Percentiles rank a stretch among this genome's conserved stretches.
Conservation (phyloP, 2,329 filamentous ascomycete species). For the Fonsecaea erecta region DNA sequence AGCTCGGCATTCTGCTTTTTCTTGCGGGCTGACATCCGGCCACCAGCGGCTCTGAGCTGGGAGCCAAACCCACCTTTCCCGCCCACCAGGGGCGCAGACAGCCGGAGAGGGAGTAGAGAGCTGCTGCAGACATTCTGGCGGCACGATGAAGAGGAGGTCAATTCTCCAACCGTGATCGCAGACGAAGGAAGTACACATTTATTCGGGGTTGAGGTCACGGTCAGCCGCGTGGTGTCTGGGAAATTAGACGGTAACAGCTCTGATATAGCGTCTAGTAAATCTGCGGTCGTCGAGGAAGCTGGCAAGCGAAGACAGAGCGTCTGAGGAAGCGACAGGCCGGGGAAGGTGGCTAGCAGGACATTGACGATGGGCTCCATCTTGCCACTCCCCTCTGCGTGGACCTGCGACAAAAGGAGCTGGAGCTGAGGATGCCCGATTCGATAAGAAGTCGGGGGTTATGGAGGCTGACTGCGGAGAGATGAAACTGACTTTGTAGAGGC, state of each 20-base stretch:
- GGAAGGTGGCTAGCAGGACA: conserved; percentile 81
- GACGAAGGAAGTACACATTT: conserved; percentile 65
- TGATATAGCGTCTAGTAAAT: conserved; percentile 68
- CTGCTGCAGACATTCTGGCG: conserved; percentile 56
- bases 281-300: conserved; percentile 66
- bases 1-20: conserved; percentile 70
- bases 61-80: conserved; percentile 98
- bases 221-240: conserved; percentile 58
- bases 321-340: conserved; percentile 79
- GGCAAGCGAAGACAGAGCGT: conserved; percentile 78
- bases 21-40: conserved; percentile 96
- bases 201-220: conserved; percentile 82
- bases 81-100: conserved; percentile 79
- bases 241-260: conserved; percentile 62
- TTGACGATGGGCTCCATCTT: conserved; percentile 59
- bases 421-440: background rate
- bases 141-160: conserved; percentile 20
- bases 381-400: background rate
- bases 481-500: conserved; percentile 12
- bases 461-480: background rate
- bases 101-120: conserved; percentile 79
- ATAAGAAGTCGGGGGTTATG: background rate
- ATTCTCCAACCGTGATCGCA: conserved; percentile 36
- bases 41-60: conserved; percentile 92
- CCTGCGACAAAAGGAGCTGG: background rate